A percentile compares a stretch with the other conserved stretches of the same genome.
Evolutionary conservation across 2,329 filamentous ascomycete genomes (phyloP).

Genomic region (Decorospora gaudefroyi): DNA sequence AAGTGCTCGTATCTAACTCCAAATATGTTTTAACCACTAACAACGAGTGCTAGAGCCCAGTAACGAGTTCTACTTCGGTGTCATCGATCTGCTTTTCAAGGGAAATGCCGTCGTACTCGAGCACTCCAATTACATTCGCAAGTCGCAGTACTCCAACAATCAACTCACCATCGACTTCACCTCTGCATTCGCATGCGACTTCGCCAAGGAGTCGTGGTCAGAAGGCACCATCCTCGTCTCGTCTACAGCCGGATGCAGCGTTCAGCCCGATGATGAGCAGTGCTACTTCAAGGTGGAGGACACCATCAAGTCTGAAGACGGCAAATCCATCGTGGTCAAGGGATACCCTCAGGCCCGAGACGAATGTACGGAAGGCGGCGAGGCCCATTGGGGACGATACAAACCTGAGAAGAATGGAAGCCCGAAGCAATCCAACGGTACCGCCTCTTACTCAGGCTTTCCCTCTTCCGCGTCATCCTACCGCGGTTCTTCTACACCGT

Average conservation of each 20-base stretch:
- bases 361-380: slow-evolving; percentile 3
- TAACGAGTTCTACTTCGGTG: slow-evolving; percentile 4
- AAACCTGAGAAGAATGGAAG: background rate
- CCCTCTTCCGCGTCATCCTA: background rate
- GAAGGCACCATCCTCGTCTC: slow-evolving; percentile 4
- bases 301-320: background rate
- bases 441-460: background rate
- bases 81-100: slow-evolving; percentile 4
- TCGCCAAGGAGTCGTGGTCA: slow-evolving; percentile 2
- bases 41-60: background rate
- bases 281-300: slow-evolving; percentile 5
- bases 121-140: background rate
- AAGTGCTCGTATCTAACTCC: background rate
- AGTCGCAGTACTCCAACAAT: background rate
- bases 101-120: slow-evolving; percentile 2
- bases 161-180: slow-evolving; percentile 3
- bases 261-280: slow-evolving; percentile 1
- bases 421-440: background rate
- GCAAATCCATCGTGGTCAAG: slow-evolving; percentile 1
- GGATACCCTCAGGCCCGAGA: background rate
- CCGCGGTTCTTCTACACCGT: background rate
- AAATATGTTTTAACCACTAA: background rate
- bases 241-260: background rate
- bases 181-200: background rate
- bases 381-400: slow-evolving; percentile 3